Percentiles rank a stretch among this genome's conserved stretches.
phyloP scores from a whole-genome alignment of 306 rosid genomes.

The Lablab purpureus region DNA sequence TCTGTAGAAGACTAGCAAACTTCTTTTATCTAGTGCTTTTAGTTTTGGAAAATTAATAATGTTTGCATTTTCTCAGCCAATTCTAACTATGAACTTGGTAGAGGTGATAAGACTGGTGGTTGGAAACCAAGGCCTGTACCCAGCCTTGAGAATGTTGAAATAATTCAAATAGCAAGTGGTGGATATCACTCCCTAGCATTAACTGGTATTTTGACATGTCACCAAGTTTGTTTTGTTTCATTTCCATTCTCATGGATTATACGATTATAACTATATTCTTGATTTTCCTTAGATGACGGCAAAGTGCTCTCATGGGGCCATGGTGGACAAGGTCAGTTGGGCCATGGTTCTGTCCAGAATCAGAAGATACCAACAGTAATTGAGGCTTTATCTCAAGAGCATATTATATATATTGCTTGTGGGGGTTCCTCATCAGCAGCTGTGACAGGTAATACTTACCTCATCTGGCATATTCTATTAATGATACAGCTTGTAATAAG shows the following conservation, averaged over 20 bases:
- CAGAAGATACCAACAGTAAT: conserved; percentile 71
- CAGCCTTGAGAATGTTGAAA: conserved; percentile 67
- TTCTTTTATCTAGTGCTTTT: conserved; percentile 16
- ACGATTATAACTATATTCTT: conserved; percentile 35
- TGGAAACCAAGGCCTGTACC: conserved; percentile 86
- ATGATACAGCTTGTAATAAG: neutral
- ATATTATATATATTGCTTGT: conserved; percentile 70
- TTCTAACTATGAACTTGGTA: conserved; percentile 95
- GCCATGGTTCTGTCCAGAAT: conserved; percentile 75
- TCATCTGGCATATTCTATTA: neutral
- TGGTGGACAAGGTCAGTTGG: conserved; percentile 96
- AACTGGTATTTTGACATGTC: conserved; percentile 64
- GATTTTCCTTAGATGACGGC: conserved; percentile 70
- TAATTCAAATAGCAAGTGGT: conserved; percentile 84
- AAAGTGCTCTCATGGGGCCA: conserved; percentile 97
- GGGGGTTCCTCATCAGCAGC: conserved; percentile 95
- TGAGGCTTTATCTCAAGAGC: conserved; percentile 68
- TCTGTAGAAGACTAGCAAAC: neutral
- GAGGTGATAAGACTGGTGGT: conserved; percentile 87
- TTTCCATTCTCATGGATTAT: conserved; percentile 15
- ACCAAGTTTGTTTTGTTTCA: conserved; percentile 19
- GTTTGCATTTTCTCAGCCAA: conserved; percentile 65
- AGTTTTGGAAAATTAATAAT: conserved; percentile 43
- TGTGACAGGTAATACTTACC: conserved; percentile 67
- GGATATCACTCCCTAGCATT: conserved; percentile 98